phyloP scores from a whole-genome alignment of 805 yeast genomes.

The Pichia gijzeniarum region DNA sequence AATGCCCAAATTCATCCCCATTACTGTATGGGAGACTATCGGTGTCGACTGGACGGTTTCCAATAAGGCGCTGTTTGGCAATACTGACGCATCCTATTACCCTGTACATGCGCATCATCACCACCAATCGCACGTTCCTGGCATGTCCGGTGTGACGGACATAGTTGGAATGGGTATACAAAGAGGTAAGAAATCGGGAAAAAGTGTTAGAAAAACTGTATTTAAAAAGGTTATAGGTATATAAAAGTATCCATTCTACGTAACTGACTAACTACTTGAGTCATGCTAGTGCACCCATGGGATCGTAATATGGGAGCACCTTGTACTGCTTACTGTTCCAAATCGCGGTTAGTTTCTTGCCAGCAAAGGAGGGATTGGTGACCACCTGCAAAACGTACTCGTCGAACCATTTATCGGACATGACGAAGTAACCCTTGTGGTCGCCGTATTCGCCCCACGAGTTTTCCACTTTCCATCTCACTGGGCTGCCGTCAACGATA shows the following conservation, averaged over 20 bases:
- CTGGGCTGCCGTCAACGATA: slow-evolving; percentile 49
- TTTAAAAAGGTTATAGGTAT: slow-evolving; percentile 13
- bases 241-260: background rate
- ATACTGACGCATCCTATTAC: too few species aligned
- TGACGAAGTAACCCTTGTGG: slow-evolving; percentile 60
- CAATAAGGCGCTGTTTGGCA: too few species aligned
- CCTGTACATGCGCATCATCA: background rate
- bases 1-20: slow-evolving; percentile 63
- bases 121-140: background rate
- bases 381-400: slow-evolving; percentile 72
- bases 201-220: slow-evolving; percentile 2
- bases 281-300: slow-evolving; percentile 67
- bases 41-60: slow-evolving; percentile 9
- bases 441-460: slow-evolving; percentile 76
- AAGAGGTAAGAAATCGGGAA: slow-evolving; percentile 4
- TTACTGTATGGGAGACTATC: slow-evolving; percentile 58
- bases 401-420: slow-evolving; percentile 71
- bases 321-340: slow-evolving; percentile 44
- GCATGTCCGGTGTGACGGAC: background rate
- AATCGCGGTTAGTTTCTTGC: slow-evolving; percentile 34
- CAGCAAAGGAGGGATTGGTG: slow-evolving; percentile 30
- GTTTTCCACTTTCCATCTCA: slow-evolving; percentile 71
- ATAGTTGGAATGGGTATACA: slow-evolving; percentile 6
- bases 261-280: background rate
- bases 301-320: slow-evolving; percentile 64